Base-by-base conservation (phyloP, 345 rosid species). In the Litchi chinensis region DNA sequence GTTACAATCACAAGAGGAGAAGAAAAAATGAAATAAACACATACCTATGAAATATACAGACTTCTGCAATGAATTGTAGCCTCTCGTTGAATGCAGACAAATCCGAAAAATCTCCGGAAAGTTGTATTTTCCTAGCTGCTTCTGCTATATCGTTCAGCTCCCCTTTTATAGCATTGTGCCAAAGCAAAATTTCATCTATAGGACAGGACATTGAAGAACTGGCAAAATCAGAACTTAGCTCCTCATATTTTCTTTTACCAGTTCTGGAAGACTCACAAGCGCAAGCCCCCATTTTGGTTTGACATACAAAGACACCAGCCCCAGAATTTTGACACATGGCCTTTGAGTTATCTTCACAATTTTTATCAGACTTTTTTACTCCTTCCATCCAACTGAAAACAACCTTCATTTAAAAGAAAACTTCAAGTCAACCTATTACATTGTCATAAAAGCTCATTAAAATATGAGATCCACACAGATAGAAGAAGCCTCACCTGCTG, bases 41-140 rank as follows among this genome's bases (percentile, higher is more conserved):
- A 50, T 56, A 89, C 92, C 92, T 89, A 81, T 89, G 92, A 70
- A 84, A 89, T 69, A 89, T 89, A 83, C 92, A 89, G 77, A 89
- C 86, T 83, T 89, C 90, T 37, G 92, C 92, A 82, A 89, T 87
- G 82, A 89, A 89, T 62, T 84, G 89, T 75, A 87, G 85, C 87
- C 92, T 86, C 78, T 83, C 79, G 79, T 89, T 89, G 81, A 89
- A 86, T 37, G 82, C 73, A 18, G 90, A 80, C 74, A 89, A 81
- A 79, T 87, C 89, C 63, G 86, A 87, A 80, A 83, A 86, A 73
- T 89, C 89, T 71, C 87, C 87, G 71, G 87, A 79, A 65, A 81
- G 77, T 76, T 86, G 89, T 50, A 89, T 87, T 78, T 79, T 84
- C 82, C 84, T 83, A 46, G 92, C 90, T 19, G 89, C 86, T 72